phyloP scores from a whole-genome alignment of 495 filamentous ascomycete species.

The Bacidia gigantensis region DNA sequence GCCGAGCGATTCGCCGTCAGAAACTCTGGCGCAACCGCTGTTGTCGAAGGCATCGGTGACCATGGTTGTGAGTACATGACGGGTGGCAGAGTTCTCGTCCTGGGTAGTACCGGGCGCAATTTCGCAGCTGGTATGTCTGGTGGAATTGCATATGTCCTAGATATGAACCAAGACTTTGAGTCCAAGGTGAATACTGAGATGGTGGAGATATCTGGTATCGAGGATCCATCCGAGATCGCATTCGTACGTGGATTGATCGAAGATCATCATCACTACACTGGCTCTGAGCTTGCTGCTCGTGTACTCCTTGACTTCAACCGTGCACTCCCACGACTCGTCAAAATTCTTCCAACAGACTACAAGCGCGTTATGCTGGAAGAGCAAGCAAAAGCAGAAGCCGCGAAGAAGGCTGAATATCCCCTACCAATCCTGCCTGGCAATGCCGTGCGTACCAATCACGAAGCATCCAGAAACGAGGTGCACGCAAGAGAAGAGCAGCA shows the following conservation, averaged over 20 bases:
- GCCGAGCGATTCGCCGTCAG: slow-evolving; percentile 97
- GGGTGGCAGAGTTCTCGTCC: slow-evolving; percentile 78
- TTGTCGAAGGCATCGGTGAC: slow-evolving; percentile 95
- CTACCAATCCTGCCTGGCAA: slow-evolving; percentile 54
- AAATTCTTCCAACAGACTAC: slow-evolving; percentile 92
- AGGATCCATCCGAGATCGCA: slow-evolving; percentile 85
- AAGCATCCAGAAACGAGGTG: slow-evolving; percentile 46
- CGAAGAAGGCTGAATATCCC: slow-evolving; percentile 71
- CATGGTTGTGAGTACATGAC: slow-evolving; percentile 99
- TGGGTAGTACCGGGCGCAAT: slow-evolving; percentile 94
- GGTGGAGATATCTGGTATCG: slow-evolving; percentile 82
- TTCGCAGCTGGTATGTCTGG: slow-evolving; percentile 99
- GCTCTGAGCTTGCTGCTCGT: slow-evolving; percentile 89
- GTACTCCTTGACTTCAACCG: slow-evolving; percentile 95
- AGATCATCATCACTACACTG: slow-evolving; percentile 98
- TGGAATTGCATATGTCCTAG: slow-evolving; percentile 93
- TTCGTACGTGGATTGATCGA: slow-evolving; percentile 89
- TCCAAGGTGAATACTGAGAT: slow-evolving; percentile 97
- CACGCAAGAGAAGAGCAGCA: slow-evolving; percentile 40
- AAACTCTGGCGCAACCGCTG: slow-evolving; percentile 92
- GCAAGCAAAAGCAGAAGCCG: slow-evolving; percentile 68
- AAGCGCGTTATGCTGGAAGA: slow-evolving; percentile 88
- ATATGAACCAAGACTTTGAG: slow-evolving; percentile 82
- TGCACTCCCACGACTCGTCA: slow-evolving; percentile 83
- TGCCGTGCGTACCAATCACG: slow-evolving; percentile 30